Evolutionary conservation across 495 filamentous ascomycete species (phyloP), one percentile per base, ranked within the genome.

Genomic region (Lentithecium fluviatile): DNA sequence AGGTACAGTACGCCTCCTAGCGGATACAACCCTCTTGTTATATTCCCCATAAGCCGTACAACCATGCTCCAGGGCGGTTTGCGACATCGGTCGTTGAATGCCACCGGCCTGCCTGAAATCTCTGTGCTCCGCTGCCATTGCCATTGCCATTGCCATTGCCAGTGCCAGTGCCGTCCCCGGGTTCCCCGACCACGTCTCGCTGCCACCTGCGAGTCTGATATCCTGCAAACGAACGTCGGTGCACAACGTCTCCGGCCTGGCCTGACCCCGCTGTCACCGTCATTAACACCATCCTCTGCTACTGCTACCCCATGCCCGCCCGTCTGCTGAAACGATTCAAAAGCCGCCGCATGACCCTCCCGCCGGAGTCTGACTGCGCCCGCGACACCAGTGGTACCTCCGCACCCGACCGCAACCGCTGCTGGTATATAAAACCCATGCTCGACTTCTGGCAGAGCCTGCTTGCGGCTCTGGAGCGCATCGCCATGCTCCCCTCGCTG

Each of bases 371-470:
- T 56, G 62, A 60, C 56, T 55, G 55, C 45, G 49, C 49, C 43
- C 55, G 50, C 56, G 42, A 47, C 49, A 50, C 55, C 49, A 24
- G 48, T 37, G 25, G 17, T 23, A 5, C 45, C 45, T 24, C 56
- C 51, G 56, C 23, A 37, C 51, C 57, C 25, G 11, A 10, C 51
- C 58, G 25, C 51, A 6, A 56, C 23, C 51, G 48, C 29, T 37
- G 42, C 68, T 52, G 53, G 23, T 29, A 52, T 58, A 57, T 64
- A 52, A 64, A 58, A 48, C 64, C 52, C 69, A 73, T 80, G 74
- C 76, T 80, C 70, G 76, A 81, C 64, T 71, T 83, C 49, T 83
- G 83, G 71, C 75, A 79, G 45, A 77, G 80, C 64, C 70, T 83
- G 37, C 71, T 81, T 19, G 67, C 77, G 23, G 79, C 78, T 19